Conservation (phyloP, 768 basidiomycete species). For the Kwoniella heveanensis region DNA sequence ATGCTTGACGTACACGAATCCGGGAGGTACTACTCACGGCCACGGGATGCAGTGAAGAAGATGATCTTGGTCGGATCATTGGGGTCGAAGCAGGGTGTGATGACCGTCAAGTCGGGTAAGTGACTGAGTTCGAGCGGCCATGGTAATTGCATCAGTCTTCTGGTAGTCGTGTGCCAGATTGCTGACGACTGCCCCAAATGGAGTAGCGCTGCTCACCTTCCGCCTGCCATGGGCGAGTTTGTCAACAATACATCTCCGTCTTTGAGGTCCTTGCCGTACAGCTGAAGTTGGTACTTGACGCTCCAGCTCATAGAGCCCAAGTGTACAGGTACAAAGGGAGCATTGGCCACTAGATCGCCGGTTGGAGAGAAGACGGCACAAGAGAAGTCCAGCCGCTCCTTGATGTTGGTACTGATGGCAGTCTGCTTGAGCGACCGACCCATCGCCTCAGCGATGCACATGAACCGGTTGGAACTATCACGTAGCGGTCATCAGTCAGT, state of each 20-base stretch:
- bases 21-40: conserved; percentile 71
- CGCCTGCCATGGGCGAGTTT: conserved; percentile 53
- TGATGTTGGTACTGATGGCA: conserved; percentile 91
- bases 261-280: conserved; percentile 62
- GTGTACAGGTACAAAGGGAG: conserved; percentile 58
- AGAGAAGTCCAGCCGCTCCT: conserved; percentile 90
- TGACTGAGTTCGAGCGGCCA: conserved; percentile 59
- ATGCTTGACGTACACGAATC: neutral
- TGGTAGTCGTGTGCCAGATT: no score
- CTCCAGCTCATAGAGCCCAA: conserved; percentile 49
- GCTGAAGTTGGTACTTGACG: conserved; percentile 46
- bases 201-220: no score
- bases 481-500: neutral
- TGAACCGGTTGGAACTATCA: conserved; percentile 79
- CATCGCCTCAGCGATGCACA: conserved; percentile 81
- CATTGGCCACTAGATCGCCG: conserved; percentile 91
- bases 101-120: conserved; percentile 86
- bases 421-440: conserved; percentile 86
- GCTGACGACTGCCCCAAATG: no score
- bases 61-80: conserved; percentile 60
- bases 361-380: conserved; percentile 92
- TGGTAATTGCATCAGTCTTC: conserved; percentile 1
- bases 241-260: conserved; percentile 92
- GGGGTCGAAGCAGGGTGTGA: conserved; percentile 78
- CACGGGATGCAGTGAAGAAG: conserved; percentile 74